A percentile compares a stretch with the other conserved stretches of the same genome.
phyloP scores from a whole-genome alignment of 106 monocot species.

The Dendrobium officinale region DNA sequence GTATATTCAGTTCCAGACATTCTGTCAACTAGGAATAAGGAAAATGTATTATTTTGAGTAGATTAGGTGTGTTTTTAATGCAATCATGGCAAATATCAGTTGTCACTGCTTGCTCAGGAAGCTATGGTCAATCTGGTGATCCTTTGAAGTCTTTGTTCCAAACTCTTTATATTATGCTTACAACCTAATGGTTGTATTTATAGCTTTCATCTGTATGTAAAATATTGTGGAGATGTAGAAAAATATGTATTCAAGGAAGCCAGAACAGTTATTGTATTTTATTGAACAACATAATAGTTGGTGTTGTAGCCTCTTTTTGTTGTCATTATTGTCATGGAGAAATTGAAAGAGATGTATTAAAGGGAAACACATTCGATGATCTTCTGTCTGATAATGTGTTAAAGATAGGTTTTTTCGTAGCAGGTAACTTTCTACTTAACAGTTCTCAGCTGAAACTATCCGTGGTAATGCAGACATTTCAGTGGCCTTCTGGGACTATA shows the following conservation, averaged over 20 bases:
- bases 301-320: background rate
- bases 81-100: background rate
- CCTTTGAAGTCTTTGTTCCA: constrained; percentile 1
- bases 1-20: background rate
- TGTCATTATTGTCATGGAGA: background rate
- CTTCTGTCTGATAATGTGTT: background rate
- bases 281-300: background rate
- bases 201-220: background rate
- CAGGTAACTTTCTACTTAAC: background rate
- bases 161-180: background rate
- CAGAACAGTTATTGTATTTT: background rate
- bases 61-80: constrained; percentile 1
- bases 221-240: background rate
- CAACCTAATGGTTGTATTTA: constrained; percentile 2
- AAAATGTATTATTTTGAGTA: background rate
- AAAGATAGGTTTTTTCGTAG: background rate
- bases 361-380: background rate
- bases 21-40: background rate
- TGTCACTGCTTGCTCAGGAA: background rate
- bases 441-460: background rate
- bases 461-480: background rate
- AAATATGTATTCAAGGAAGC: constrained; percentile 3
- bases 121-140: background rate
- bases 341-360: constrained; percentile 1
- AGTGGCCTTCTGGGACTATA: background rate